Percentiles rank a stretch among this genome's conserved stretches.
phyloP scores from a whole-genome alignment of 139 green algal species.

The Trebouxia sp. region DNA sequence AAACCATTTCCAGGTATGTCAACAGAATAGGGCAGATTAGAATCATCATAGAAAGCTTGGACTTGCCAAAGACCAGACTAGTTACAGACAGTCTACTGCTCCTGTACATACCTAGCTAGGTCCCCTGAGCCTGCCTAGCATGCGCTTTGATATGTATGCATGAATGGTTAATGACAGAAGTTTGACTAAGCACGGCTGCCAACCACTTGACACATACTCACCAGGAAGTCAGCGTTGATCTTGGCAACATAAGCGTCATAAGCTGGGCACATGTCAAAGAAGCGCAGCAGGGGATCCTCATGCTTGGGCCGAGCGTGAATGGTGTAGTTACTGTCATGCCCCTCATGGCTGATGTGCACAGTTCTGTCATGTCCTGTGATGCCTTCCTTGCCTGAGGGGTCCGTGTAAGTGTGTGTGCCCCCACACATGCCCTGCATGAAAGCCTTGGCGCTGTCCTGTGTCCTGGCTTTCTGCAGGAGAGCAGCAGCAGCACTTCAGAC shows the following conservation, averaged over 20 bases:
- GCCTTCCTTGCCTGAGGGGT: not conserved
- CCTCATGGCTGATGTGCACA: not conserved
- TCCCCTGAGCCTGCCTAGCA: no score
- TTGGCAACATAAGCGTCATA: constrained; percentile 7
- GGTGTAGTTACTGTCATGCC: not conserved
- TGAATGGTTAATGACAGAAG: no score
- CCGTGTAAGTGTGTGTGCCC: constrained; percentile 1
- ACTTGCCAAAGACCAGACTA: no score
- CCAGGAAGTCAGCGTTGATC: not conserved
- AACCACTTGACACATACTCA: not conserved
- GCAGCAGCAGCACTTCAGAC: no score
- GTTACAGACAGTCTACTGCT: no score
- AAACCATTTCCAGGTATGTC: no score
- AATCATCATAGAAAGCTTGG: no score
- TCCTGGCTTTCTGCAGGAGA: not conserved
- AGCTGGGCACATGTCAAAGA: constrained; percentile 23
- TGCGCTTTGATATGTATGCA: no score
- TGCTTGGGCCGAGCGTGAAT: not conserved
- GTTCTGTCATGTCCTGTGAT: not conserved
- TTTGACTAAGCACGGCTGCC: no score
- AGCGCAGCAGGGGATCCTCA: constrained; percentile 4
- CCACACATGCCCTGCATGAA: not conserved
- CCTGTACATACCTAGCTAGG: no score
- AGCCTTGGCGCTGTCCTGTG: not conserved
- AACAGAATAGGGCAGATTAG: no score